Evolutionary conservation across 768 basidiomycete species (phyloP), one percentile per base, ranked within the genome.

Genomic region (Russula sp.): DNA sequence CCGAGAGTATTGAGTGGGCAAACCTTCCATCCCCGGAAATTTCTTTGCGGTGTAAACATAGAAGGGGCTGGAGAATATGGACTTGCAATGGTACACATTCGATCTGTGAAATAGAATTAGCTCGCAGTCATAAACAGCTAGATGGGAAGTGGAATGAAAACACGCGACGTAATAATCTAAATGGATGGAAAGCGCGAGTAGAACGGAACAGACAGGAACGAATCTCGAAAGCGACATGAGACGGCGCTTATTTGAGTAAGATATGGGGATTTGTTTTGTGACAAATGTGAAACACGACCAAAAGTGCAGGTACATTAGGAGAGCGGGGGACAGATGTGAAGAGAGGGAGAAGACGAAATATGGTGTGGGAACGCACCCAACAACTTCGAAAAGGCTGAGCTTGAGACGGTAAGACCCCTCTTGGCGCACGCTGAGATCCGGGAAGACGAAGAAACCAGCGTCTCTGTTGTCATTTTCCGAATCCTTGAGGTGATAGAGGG

Each of bases 21-120:
- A 66, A 90, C 93, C 87, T 79, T 93, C 90, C 90, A 95, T 95
- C 29, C 94, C 93, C 0, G 94, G 93, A 71, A 96, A 97, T 74
- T 94, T 93, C 80, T 97, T 97, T 16, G 93, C 91, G 0, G 93
- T 93, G 72, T 93, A 97, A 11, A 97, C 95, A 65, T 94, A 93
- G 74, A 98, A 98, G 0, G 90, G 84, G 1, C 86, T 83, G 0
- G 92, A 93, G 73, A 87, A 89, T 60, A 93, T 92, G 0, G 87
- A 88, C 69, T 90, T 91, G 76, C 93, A 95, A 70, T 94, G 93
- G 45, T 86, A 86, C 41, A 96, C 92, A 62, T 87, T 88, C 68
- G 87, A 86, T 14, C 90, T 91, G 72, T 50, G 55, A 45, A 55
- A 32, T 35, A 53, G 35, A 25, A 42, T 57, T 4, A 53, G 46